Percentiles rank a stretch among this genome's conserved stretches.
Conservation (phyloP, 2,329 filamentous ascomycete species). For the Fusarium mundagurra region DNA sequence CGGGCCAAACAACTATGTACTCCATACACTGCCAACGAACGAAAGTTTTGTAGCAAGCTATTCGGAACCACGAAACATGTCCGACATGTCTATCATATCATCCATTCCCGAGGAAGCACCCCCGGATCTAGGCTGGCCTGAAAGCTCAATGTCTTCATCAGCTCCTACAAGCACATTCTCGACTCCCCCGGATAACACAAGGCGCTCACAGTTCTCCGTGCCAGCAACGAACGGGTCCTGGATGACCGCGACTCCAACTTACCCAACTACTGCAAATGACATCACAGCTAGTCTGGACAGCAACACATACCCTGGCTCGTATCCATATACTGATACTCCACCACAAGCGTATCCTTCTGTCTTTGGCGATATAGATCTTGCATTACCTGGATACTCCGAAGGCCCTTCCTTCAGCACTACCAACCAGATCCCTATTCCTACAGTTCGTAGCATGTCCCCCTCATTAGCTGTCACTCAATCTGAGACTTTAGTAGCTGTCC, state of each 20-base stretch:
- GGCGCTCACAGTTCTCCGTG: slow-evolving; percentile 41
- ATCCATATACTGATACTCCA: slow-evolving; percentile 43
- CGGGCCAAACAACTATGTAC: slow-evolving; percentile 33
- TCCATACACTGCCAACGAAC: slow-evolving; percentile 30
- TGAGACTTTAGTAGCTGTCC: slow-evolving; percentile 60
- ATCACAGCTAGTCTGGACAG: slow-evolving; percentile 35
- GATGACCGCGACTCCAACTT: slow-evolving; percentile 45
- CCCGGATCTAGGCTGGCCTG: slow-evolving; percentile 45
- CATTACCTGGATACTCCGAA: slow-evolving; percentile 51
- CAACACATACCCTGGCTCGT: slow-evolving; percentile 42
- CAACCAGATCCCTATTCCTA: slow-evolving; percentile 51
- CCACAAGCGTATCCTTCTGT: slow-evolving; percentile 47
- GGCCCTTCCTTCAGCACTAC: slow-evolving; percentile 49
- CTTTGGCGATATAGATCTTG: slow-evolving; percentile 46
- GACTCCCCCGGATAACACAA: slow-evolving; percentile 53
- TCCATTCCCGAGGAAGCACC: slow-evolving; percentile 36
- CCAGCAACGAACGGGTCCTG: slow-evolving; percentile 47
- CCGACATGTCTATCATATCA: slow-evolving; percentile 38
- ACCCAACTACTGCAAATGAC: slow-evolving; percentile 30
- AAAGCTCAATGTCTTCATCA: slow-evolving; percentile 56
- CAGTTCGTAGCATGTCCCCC: slow-evolving; percentile 62
- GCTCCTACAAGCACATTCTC: slow-evolving; percentile 60
- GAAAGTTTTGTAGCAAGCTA: slow-evolving; percentile 27
- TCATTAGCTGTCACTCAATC: slow-evolving; percentile 57
- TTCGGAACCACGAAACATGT: slow-evolving; percentile 37